Percentiles rank a stretch among this genome's conserved stretches.
phyloP scores from a whole-genome alignment of 1,284 basidiomycete genomes.

The Cutaneotrichosporon sp. region DNA sequence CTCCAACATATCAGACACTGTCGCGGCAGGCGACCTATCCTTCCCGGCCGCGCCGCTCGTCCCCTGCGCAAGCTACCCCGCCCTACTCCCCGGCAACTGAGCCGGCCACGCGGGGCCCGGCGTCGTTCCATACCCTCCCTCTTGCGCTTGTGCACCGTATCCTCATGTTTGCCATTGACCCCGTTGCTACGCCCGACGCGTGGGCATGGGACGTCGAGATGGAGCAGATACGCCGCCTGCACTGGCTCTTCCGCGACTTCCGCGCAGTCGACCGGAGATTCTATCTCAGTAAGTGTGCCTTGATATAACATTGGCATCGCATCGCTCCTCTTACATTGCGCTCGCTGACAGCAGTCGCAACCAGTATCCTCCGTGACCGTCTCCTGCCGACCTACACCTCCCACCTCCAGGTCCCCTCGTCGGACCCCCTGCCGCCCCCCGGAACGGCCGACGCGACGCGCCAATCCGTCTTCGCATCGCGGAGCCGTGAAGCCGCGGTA shows the following conservation, averaged over 20 bases:
- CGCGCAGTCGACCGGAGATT: slow-evolving; percentile 36
- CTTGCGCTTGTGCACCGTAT: slow-evolving; percentile 34
- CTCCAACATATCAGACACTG: no score
- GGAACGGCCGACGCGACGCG: background rate
- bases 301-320: no score
- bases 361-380: slow-evolving; percentile 28
- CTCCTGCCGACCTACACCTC: slow-evolving; percentile 23
- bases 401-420: slow-evolving; percentile 23
- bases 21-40: no score
- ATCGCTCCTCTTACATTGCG: no score
- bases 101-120: background rate
- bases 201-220: slow-evolving; percentile 31
- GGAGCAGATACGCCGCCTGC: slow-evolving; percentile 30
- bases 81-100: background rate
- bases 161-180: slow-evolving; percentile 32
- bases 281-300: slow-evolving; percentile 37
- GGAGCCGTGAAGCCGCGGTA: slow-evolving; percentile 36
- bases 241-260: slow-evolving; percentile 29
- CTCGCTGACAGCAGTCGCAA: slow-evolving; percentile 25
- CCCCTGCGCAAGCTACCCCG: background rate
- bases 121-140: slow-evolving; percentile 19
- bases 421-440: slow-evolving; percentile 28
- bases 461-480: slow-evolving; percentile 27
- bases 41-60: background rate
- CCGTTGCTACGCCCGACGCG: slow-evolving; percentile 28